Evolutionary conservation across 371 early-diverging fungal genomes (phyloP), one percentile per base, ranked within the genome.

Genomic region (Lichtheimia ramosa): DNA sequence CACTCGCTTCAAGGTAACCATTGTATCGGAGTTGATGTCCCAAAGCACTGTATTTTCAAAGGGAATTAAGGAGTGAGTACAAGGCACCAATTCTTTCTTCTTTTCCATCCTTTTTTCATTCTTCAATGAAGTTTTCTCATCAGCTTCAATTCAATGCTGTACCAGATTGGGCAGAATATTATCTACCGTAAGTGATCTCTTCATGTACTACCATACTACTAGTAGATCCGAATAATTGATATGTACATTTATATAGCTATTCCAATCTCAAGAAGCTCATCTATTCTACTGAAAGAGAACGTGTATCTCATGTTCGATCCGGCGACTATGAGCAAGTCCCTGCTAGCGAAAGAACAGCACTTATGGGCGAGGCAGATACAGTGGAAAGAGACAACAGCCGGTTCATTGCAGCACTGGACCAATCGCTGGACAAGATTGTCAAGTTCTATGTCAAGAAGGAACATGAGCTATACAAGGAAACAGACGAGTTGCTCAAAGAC

Each of bases 111-210:
- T n/a, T n/a, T 46, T 46, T 46, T 46, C 46, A 18, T 16, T 8
- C 46, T 46, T 46, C 16, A n/a, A 65, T 65, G 65, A 65, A 65
- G 51, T 65, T 65, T 65, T 92, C 93, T 7, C 92, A 92, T 76
- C 88, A 89, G 48, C 84, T 96, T 48, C 89, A 91, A 73, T 88
- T 96, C 69, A 94, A 96, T 68, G 83, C 92, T 41, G 91, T 90
- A 40, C 94, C 94, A 49, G 95, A 94, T 65, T 96, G 96, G 96
- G 84, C 86, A 52, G 92, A 92, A 58, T 80, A 87, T 70, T 92
- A 91, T 69, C 49, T 92, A 51, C 86, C 87, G 82, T 86, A 83
- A 75, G 74, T 51, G 3, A 6, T 23, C 34, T 5, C 8, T 27
- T 1, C 34, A 34, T 34, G 34, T 34, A 10, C 34, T 34, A 34